These are phyloP conservation scores for Solanum hybrid DNA, from an alignment of 305 asterid species.

Conservation along the genomic window DNA sequence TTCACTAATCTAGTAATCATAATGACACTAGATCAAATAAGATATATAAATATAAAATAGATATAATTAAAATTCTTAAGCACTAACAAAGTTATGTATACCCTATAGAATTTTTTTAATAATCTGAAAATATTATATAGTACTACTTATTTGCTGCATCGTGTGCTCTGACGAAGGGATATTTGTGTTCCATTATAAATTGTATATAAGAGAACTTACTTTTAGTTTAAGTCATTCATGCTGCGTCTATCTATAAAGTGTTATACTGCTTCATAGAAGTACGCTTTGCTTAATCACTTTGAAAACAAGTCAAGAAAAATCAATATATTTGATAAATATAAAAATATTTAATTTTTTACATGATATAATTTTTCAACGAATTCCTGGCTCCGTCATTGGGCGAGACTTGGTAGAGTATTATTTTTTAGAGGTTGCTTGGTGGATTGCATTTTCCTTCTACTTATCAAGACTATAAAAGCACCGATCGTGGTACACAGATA, in stretches of 20 bases:
- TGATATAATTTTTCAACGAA: no score
- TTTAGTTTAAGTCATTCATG: no score
- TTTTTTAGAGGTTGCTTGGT: background rate
- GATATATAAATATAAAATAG: background rate
- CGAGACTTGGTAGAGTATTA: no score
- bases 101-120: no score
- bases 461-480: background rate
- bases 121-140: background rate
- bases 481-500: background rate
- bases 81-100: background rate
- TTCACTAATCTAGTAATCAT: background rate
- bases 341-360: no score
- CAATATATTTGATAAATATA: no score
- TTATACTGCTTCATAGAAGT: no score
- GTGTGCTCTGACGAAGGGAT: background rate
- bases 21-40: background rate
- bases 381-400: rapidly evolving
- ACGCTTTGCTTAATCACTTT: no score
- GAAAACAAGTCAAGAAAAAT: no score
- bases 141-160: background rate
- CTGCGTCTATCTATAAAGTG: no score
- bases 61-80: background rate
- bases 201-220: no score
- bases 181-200: no score
- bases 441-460: background rate